Conservation (phyloP, 805 yeast species). For the Saccharomycopsis malanga region DNA sequence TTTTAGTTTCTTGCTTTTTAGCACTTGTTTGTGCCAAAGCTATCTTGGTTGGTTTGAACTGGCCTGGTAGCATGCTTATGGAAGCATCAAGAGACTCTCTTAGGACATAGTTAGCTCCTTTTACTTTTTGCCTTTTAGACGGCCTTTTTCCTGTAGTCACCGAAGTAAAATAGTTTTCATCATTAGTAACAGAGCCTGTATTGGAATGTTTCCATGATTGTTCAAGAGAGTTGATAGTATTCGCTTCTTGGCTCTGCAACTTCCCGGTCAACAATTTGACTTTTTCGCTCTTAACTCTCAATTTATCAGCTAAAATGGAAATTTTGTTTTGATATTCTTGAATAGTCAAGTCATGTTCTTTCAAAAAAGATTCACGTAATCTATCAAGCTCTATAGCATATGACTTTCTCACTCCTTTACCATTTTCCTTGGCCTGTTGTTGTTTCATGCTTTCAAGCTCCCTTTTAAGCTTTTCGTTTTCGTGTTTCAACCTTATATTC, state of each 20-base stretch:
- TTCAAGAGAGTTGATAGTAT: neutral
- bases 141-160: neutral
- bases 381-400: constrained; percentile 2
- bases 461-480: constrained; percentile 11
- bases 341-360: constrained; percentile 2
- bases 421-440: neutral
- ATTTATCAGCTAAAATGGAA: constrained; percentile 9
- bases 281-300: constrained; percentile 14
- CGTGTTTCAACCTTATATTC: constrained; percentile 11
- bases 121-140: neutral
- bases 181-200: neutral
- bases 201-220: neutral
- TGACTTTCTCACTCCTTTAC: neutral
- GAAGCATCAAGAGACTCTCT: constrained; percentile 7
- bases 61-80: constrained; percentile 1
- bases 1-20: neutral
- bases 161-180: neutral
- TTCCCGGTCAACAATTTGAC: constrained; percentile 6
- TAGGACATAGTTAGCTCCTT: neutral
- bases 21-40: neutral
- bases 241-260: neutral
- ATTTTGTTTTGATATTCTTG: constrained; percentile 10
- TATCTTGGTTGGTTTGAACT: constrained; percentile 15
- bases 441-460: neutral
- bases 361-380: neutral